phyloP scores from a whole-genome alignment of 768 basidiomycete species.

The Russula olivacea region DNA sequence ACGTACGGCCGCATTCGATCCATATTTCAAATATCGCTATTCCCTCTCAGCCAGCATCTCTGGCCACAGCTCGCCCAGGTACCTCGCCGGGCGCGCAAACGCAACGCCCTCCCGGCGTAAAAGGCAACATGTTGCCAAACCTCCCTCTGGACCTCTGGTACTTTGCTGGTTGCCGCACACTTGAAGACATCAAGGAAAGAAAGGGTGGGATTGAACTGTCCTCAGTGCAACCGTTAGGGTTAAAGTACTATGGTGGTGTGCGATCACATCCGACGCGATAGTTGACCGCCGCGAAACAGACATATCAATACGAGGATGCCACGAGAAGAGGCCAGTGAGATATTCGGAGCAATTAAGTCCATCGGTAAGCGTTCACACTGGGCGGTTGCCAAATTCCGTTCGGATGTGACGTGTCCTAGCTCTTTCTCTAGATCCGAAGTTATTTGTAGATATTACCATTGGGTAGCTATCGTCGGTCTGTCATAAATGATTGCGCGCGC shows the following conservation, averaged over 20 bases:
- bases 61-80: not conserved
- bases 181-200: conserved; percentile 62
- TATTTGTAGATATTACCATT: conserved; percentile 83
- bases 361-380: conserved; percentile 44
- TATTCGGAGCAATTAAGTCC: conserved; percentile 67
- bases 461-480: conserved; percentile 81
- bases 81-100: not conserved
- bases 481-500: conserved; percentile 2
- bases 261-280: not conserved
- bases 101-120: not conserved
- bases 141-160: conserved; percentile 57
- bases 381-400: not conserved
- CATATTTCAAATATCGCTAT: not conserved
- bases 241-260: conserved; percentile 65
- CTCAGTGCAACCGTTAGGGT: conserved; percentile 56
- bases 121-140: not conserved
- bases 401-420: conserved; percentile 39
- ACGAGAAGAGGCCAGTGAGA: conserved; percentile 64
- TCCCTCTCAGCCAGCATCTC: not conserved
- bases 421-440: conserved; percentile 57
- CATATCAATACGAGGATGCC: conserved; percentile 83
- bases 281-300: conserved; percentile 36
- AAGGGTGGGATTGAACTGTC: conserved; percentile 59
- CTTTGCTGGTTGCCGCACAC: conserved; percentile 63
- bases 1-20: conserved; percentile 20